Base-by-base conservation (phyloP, 768 basidiomycete genomes). In the Boletus coccyginus region DNA sequence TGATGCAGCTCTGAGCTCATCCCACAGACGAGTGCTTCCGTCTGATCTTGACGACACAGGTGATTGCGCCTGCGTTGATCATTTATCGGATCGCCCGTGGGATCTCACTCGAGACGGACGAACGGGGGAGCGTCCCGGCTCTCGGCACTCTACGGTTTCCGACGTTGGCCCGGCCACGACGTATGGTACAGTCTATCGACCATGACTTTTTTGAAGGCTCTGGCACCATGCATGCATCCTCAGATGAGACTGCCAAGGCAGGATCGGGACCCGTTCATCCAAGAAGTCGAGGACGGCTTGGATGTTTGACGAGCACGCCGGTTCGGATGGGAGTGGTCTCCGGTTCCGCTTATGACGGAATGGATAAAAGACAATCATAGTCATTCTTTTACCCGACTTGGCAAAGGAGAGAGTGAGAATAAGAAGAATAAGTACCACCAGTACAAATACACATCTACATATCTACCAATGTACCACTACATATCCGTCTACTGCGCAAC, bases 1-100 rank as follows among this genome's bases (percentile, higher is more conserved):
- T 27, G 27, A 27, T 27, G 27, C 27, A 27, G 27, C 27, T 27
- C n/a, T n/a, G n/a, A n/a, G n/a, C n/a, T n/a, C n/a, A n/a, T n/a
- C n/a, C n/a, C n/a, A n/a, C n/a, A n/a, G n/a, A n/a, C n/a, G n/a
- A n/a, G n/a, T n/a, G n/a, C n/a, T n/a, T n/a, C n/a, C 10, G 32
- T 29, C 12, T 44, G 2, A 10, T n/a, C n/a, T 16, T 16, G 31
- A n/a, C 7, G 53, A 8, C 14, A 41, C 19, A 63, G 62, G 53
- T 42, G 7, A 64, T 68, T 8, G 57, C 65, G 1, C 63, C 65
- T 0, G 21, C 60, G 29, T 29, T 66, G 44, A 66, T 66, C 38
- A 56, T 66, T 3, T 53, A 65, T 40, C 63, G 66, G 6, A 66
- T 66, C 43, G 66, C 52, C 0, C 44, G 40, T 11, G 66, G 65